These are phyloP conservation scores for Neostapfia colusana DNA, from an alignment of 176 grass and related monocot genomes.

Conservation along the genomic window DNA sequence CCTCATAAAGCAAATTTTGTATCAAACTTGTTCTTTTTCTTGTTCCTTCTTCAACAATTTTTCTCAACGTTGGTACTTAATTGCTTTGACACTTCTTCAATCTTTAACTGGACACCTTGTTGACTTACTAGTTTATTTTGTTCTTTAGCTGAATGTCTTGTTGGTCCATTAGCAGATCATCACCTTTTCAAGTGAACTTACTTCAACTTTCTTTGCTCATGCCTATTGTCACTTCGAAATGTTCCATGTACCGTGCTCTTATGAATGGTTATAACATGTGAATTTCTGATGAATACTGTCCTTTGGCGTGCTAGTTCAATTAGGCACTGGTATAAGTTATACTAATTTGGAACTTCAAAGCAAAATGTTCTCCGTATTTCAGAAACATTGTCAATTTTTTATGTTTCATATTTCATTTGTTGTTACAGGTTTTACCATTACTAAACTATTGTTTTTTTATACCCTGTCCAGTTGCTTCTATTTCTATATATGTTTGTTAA, in stretches of 20 bases:
- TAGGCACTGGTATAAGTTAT: not conserved
- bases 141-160: not conserved
- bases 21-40: not conserved
- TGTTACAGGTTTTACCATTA: not conserved
- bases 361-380: not conserved
- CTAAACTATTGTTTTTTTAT: conserved; percentile 4
- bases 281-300: conserved; percentile 5
- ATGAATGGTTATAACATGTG: not conserved
- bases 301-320: not conserved
- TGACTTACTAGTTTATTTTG: not conserved
- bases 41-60: not conserved
- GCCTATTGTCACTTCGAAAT: conserved; percentile 5
- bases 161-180: not conserved
- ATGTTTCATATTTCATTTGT: not conserved
- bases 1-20: not conserved
- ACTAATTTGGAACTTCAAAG: conserved; percentile 20
- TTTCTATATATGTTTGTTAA: conserved; percentile 30
- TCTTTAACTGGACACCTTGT: not conserved
- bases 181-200: conserved; percentile 2
- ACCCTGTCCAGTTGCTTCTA: not conserved
- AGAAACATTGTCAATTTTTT: not conserved
- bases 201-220: not conserved
- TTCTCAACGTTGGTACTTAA: not conserved
- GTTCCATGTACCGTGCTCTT: not conserved
- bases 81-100: not conserved